Evolutionary conservation across 164 flowering plant species (phyloP).

Genomic region (Macadamia tetraphylla): DNA sequence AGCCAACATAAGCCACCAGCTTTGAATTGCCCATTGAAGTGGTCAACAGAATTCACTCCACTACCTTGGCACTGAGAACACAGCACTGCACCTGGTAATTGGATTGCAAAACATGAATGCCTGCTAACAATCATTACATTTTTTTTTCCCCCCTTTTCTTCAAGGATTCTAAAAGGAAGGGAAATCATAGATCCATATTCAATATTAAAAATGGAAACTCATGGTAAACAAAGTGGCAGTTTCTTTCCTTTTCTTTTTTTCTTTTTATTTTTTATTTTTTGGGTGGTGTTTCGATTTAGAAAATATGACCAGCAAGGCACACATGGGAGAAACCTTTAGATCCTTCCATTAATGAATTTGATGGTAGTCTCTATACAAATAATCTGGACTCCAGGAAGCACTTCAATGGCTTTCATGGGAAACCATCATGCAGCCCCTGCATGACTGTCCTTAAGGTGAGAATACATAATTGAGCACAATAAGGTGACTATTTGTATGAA

Average conservation of each 20-base stretch:
- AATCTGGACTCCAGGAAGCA: background rate
- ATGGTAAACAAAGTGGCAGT: too few species aligned
- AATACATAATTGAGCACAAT: too few species aligned
- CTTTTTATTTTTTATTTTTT: too few species aligned
- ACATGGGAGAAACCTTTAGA: background rate
- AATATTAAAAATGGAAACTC: background rate
- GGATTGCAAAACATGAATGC: background rate
- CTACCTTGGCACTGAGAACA: constrained; percentile 78
- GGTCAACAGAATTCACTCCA: constrained; percentile 80
- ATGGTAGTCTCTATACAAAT: background rate
- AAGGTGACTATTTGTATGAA: too few species aligned
- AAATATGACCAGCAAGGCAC: background rate
- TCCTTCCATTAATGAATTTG: background rate
- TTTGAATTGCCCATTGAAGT: constrained; percentile 85
- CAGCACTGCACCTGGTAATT: constrained; percentile 43
- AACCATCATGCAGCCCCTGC: too few species aligned
- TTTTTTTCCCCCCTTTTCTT: background rate
- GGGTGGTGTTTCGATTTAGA: background rate
- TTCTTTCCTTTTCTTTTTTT: too few species aligned
- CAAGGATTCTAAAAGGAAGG: background rate
- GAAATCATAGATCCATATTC: background rate
- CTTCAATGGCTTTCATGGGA: background rate
- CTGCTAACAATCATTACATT: background rate
- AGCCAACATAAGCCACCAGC: constrained; percentile 93
- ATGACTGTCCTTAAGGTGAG: too few species aligned